Evolutionary conservation across 805 yeast genomes (phyloP), one percentile per base, ranked within the genome.

Genomic region (Candida alai): DNA sequence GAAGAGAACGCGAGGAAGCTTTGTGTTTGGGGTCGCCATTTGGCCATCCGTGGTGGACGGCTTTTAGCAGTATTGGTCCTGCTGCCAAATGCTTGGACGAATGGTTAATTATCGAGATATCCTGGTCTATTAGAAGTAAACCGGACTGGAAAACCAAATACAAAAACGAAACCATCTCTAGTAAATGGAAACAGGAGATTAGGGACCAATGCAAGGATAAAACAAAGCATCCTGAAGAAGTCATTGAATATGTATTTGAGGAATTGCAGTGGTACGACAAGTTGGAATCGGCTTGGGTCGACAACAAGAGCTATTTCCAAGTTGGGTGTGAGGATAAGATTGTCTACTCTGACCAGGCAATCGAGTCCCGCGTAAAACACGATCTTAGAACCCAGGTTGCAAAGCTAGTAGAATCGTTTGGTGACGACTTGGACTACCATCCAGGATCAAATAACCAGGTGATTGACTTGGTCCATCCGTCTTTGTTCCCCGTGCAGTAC

Each of bases 401-500:
- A 12, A 45, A 40, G 16, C 44, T 52, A 24, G 32, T 35, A 12
- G 36, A 36, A 5, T 40, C 42, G 35, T 43, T 46, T 31, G 45
- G 35, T 13, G 28, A 14, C n/a, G 39, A 35, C 13, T 35, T 46
- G 19, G 68, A 64, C 36, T 64, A 57, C 42, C 70, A 63, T 37
- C 70, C 70, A 9, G 54, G 53, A 4, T 52, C 65, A 7, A 43
- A 63, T 28, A 45, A 60, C 11, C 56, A 58, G 41, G 69, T 64
- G 2, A 40, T 62, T 14, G 65, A 64, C 39, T 48, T 66, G 15
- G 68, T 59, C 9, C 71, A 67, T 35, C 71, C 72, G 16, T 63
- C 69, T 12, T 49, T 67, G 26, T 65, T 49, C 28, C 64, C 67
- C 6, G 41, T 56, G 19, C 55, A 44, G 25, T 63, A 62, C 34